Evolutionary conservation across 2,329 filamentous ascomycete species (phyloP), one percentile per base, ranked within the genome.

Genomic region (Beauveria scarabaeidicola): DNA sequence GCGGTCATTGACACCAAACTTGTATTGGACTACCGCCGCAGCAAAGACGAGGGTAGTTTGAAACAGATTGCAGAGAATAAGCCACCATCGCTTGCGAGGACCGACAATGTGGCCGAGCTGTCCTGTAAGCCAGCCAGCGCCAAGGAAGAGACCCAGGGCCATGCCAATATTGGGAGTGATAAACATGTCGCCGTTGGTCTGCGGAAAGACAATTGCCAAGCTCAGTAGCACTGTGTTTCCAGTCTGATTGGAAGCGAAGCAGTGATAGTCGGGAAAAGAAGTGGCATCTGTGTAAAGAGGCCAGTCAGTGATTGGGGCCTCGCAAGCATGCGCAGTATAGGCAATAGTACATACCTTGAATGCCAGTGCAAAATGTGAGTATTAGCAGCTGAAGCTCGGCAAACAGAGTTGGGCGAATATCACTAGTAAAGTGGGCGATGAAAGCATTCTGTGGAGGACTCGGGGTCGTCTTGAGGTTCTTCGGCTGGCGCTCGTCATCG

Each of bases 161-260:
- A 78, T 70, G 44, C 75, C 81, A 46, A 85, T 81, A 63, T 85
- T 84, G 51, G 75, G 65, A 13, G 78, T 77, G 64, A 76, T 72
- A 68, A 84, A 83, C 66, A 76, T 72, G 21, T 77, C 72, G 48
- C 75, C 73, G 63, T 78, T 72, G 61, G 79, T 69, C 40, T 77
- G 67, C 9, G 81, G 78, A 32, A 80, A 65, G 40, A 80, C 71
- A 59, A 84, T 73, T 32, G 81, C 81, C 11, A 81, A 66, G 61
- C 77, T 72, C 9, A 86, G 74, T 65, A 87, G 80, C 52, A 86
- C 78, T 2, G 83, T 85, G 70, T 86, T 87, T 61, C 84, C 84
- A 0, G 84, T 87, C 66, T 87, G 83, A 68, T 86, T 86, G 32
- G 82, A 85, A 15, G 81, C 80, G 68, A 86, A 85, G 67, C 81